Evolutionary conservation across 1,284 basidiomycete species (phyloP), one percentile per base, ranked within the genome.

Genomic region (Pascua guehoae): DNA sequence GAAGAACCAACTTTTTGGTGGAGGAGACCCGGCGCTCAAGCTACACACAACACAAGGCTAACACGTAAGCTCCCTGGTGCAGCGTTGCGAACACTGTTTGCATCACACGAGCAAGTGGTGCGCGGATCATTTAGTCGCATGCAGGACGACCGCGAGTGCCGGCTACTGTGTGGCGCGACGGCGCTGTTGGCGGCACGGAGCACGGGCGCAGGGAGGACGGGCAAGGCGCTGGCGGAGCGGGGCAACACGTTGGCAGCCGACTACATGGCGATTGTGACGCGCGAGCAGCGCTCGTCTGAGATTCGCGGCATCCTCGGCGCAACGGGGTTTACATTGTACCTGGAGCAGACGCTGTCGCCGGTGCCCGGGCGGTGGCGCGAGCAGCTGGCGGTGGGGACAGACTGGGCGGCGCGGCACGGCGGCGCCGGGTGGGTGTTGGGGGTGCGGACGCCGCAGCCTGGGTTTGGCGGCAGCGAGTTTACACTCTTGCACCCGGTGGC

Each of bases 361-460:
- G 14, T 49, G 1, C 54, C 54, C 14, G 54, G 49, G 3, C 49
- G 44, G 17, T 56, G 54, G 54, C 36, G 41, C 32, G 54, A 56
- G 44, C 44, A 41, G 49, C 54, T 56, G 8, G n/a, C 40, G 2
- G 49, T 37, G 12, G 54, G 49, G 12, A 40, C 51, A 14, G 54
- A 51, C 18, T 56, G 54, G 54, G 49, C 49, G 8, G 40, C 47
- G 40, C 43, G 49, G 16, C 49, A 49, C 38, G 54, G 54, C 12
- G 54, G 54, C 0, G 49, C 54, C 0, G 54, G 54, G 8, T 56
- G 54, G 49, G 49, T 51, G 2, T 40, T 56, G 12, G 54, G 49
- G 17, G 54, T 56, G 5, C 18, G 49, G 2, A 49, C 54, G 8
- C 54, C 54, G n/a, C 24, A 41, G 11, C 54, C 54, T 5, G 54